Conservation (phyloP, 345 rosid genomes). For the Boechera retrofracta region DNA sequence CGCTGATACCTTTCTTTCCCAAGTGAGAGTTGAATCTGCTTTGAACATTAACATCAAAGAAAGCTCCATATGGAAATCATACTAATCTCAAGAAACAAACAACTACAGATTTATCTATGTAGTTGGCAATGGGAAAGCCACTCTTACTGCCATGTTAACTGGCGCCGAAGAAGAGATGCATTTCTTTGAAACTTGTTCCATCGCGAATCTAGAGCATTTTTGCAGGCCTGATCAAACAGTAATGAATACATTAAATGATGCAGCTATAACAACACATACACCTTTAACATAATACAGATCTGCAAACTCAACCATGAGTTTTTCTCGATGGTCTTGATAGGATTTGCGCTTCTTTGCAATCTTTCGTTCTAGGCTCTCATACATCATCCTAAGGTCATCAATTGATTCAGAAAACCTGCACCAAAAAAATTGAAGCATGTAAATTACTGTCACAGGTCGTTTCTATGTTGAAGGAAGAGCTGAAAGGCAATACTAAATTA, state of each 20-base stretch:
- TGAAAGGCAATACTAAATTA: constrained; percentile 24
- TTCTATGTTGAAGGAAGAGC: constrained; percentile 9
- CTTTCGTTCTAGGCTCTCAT: constrained; percentile 64
- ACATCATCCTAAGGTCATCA: constrained; percentile 74
- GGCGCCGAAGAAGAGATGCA: constrained; percentile 60
- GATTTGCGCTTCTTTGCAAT: constrained; percentile 62
- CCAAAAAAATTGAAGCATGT: constrained; percentile 22
- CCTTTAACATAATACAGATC: constrained; percentile 19
- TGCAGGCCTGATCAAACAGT: constrained; percentile 62
- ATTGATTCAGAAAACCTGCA: constrained; percentile 90
- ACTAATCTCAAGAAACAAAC: constrained; percentile 10
- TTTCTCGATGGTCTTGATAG: constrained; percentile 62
- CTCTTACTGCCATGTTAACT: constrained; percentile 84
- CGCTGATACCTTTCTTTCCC: constrained; percentile 90
- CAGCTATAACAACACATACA: constrained; percentile 4
- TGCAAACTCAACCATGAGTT: constrained; percentile 58
- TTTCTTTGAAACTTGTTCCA: constrained; percentile 72
- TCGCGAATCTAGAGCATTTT: constrained; percentile 65
- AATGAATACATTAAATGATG: constrained; percentile 15
- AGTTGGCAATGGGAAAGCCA: constrained; percentile 28
- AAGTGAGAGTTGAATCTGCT: constrained; percentile 79
- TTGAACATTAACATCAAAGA: constrained; percentile 30
- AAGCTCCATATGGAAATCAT: constrained; percentile 9
- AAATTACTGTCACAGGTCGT: constrained; percentile 18
- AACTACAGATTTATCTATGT: constrained; percentile 3